Evolutionary conservation across 2,329 filamentous ascomycete genomes (phyloP).

Genomic region (Graphiopsis chlorocephala): DNA sequence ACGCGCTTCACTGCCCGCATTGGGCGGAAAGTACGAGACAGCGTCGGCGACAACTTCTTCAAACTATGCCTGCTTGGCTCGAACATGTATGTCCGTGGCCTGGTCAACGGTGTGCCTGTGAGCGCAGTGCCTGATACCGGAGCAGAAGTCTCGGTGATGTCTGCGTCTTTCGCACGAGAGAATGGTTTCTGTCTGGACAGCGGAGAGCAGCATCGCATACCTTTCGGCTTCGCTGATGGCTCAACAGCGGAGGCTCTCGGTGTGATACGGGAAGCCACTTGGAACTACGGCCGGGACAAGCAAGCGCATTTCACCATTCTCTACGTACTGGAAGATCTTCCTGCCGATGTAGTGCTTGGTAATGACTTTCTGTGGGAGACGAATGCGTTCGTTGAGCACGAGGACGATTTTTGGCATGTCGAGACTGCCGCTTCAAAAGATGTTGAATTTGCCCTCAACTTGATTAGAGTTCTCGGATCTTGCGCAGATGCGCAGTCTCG

Average conservation of each 20-base stretch:
- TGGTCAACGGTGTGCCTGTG: background rate
- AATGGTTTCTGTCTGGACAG: background rate
- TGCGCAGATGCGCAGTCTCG: no score
- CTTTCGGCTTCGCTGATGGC: background rate
- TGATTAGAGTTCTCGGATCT: no score
- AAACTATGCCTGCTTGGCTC: background rate
- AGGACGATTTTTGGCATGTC: background rate
- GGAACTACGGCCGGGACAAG: background rate
- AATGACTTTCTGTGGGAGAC: background rate
- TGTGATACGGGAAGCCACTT: background rate
- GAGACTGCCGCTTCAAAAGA: background rate
- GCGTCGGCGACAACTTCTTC: no score
- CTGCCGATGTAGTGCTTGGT: background rate
- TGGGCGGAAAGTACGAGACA: no score
- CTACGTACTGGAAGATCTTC: background rate
- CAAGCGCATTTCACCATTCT: background rate
- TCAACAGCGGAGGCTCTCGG: background rate
- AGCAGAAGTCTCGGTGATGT: background rate
- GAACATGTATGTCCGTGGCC: background rate
- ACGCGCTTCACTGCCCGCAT: no score
- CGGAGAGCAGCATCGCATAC: background rate
- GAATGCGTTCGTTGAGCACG: background rate
- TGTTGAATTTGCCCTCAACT: no score
- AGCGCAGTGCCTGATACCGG: slow-evolving; percentile 1
- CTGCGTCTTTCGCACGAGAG: background rate